phyloP scores from a whole-genome alignment of 2,329 filamentous ascomycete genomes.

The Penicillium sp. region DNA sequence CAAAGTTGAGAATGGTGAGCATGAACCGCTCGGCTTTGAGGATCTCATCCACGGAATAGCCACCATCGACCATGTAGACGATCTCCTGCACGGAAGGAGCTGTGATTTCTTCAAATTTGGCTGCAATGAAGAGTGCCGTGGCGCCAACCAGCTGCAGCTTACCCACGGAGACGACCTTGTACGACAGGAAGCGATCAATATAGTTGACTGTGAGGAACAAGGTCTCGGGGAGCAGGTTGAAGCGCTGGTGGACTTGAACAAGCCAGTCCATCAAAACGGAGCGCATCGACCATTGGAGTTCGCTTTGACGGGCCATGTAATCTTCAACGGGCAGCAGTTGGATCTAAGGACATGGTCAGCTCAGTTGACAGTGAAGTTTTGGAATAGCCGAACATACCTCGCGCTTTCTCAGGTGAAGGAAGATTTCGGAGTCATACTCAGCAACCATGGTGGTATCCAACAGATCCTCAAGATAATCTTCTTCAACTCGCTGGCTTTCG shows the following conservation, averaged over 20 bases:
- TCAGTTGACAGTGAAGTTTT: not conserved
- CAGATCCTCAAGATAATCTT: conserved; percentile 81
- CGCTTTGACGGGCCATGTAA: conserved; percentile 97
- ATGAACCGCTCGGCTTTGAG: conserved; percentile 97
- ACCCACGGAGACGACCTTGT: conserved; percentile 89
- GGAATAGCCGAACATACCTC: conserved; percentile 59
- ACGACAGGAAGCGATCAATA: conserved; percentile 91
- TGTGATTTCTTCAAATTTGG: conserved; percentile 99
- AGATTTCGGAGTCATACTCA: conserved; percentile 95
- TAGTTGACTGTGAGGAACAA: conserved; percentile 94
- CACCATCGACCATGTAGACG: conserved; percentile 95
- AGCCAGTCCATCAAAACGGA: conserved; percentile 97
- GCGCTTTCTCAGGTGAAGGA: conserved; percentile 81
- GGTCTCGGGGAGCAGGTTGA: conserved; percentile 87
- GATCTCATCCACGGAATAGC: conserved; percentile 86
- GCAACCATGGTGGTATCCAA: conserved; percentile 98
- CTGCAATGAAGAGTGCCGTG: conserved; percentile 90
- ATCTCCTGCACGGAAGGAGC: conserved; percentile 93
- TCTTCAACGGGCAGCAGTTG: conserved; percentile 81
- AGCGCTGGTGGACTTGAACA: conserved; percentile 90
- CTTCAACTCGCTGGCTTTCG: conserved; percentile 59
- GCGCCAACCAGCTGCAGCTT: conserved; percentile 96
- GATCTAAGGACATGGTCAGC: conserved; percentile 48
- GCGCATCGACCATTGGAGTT: conserved; percentile 99
- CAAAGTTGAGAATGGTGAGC: conserved; percentile 92